Percentiles rank a stretch among this genome's conserved stretches.
Conservation (phyloP, 169 alveolate genomes). For the Eimeria necatrix region DNA sequence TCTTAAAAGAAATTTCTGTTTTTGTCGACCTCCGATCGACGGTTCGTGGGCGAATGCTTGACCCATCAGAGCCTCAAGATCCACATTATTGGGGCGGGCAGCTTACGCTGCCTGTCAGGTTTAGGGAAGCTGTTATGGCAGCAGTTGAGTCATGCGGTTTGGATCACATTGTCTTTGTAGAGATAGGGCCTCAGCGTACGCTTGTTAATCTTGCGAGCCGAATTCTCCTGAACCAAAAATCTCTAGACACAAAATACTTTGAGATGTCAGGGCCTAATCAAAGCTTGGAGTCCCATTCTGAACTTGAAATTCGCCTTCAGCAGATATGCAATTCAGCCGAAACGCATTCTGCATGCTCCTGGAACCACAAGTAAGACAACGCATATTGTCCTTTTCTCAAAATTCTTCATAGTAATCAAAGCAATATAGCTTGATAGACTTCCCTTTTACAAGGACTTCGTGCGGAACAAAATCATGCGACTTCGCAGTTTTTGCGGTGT, state of each 20-base stretch:
- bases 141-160: neutral
- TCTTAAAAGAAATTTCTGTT: too few species aligned
- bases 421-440: neutral
- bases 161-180: constrained; percentile 46
- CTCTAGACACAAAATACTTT: neutral
- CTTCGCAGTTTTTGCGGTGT: neutral
- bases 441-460: neutral
- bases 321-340: neutral
- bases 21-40: too few species aligned
- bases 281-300: neutral
- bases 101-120: constrained; percentile 82
- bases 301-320: neutral
- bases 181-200: constrained; percentile 80
- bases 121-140: constrained; percentile 79
- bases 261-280: constrained; percentile 54
- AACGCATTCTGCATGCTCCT: neutral
- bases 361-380: constrained; percentile 45
- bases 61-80: constrained; percentile 4
- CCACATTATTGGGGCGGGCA: constrained; percentile 84
- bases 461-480: neutral
- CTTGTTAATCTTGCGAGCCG: constrained; percentile 66
- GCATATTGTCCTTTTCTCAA: too few species aligned
- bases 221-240: neutral
- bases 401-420: neutral
- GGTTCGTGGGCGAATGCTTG: constrained; percentile 41